Evolutionary conservation across 352 stramenopile species (phyloP).

Genomic region (Phytopythium chamaehyphon): DNA sequence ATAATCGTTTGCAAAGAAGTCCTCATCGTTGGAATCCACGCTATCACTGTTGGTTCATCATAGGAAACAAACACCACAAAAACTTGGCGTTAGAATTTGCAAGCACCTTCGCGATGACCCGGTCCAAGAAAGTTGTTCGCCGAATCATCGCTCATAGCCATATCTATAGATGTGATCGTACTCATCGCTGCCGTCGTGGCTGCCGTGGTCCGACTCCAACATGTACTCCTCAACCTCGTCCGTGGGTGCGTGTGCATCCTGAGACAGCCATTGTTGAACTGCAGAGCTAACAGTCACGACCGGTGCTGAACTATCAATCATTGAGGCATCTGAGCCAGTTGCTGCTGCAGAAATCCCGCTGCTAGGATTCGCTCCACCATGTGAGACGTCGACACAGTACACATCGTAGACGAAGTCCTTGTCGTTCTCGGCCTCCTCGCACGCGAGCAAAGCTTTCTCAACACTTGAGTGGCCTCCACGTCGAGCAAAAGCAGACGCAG

Average conservation of each 20-base stretch:
- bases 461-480: slow-evolving; percentile 51
- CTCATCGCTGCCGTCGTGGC: slow-evolving; percentile 61
- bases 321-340: slow-evolving; percentile 2
- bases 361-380: slow-evolving; percentile 17
- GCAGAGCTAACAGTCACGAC: slow-evolving; percentile 72
- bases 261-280: slow-evolving; percentile 72
- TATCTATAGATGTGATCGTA: slow-evolving; percentile 39
- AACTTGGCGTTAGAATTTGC: not conserved
- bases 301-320: slow-evolving; percentile 23
- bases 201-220: slow-evolving; percentile 74
- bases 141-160: slow-evolving; percentile 19
- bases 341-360: not conserved
- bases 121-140: not conserved
- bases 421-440: slow-evolving; percentile 68
- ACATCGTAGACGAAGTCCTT: slow-evolving; percentile 86
- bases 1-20: slow-evolving; percentile 77
- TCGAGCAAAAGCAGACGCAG: slow-evolving; percentile 52
- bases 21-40: slow-evolving; percentile 83
- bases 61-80: slow-evolving; percentile 15
- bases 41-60: slow-evolving; percentile 44
- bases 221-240: slow-evolving; percentile 74
- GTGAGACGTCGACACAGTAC: slow-evolving; percentile 75
- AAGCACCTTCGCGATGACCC: no score
- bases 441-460: slow-evolving; percentile 60
- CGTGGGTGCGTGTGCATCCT: slow-evolving; percentile 40